A percentile compares a stretch with the other conserved stretches of the same genome.
Evolutionary conservation across 495 filamentous ascomycete species (phyloP).

Genomic region (Penicillium roqueforti): DNA sequence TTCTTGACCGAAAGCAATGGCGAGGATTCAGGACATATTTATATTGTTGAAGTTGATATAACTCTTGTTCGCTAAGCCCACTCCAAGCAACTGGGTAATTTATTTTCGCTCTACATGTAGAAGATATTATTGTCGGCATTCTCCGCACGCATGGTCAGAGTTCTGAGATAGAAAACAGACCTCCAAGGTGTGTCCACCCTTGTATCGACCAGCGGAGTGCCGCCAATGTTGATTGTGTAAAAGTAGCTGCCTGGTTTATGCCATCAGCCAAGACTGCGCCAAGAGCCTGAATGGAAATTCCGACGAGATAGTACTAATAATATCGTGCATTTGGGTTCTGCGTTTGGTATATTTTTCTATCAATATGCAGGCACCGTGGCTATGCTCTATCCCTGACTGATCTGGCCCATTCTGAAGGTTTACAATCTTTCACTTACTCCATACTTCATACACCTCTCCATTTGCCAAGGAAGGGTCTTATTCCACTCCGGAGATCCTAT

Average conservation of each 20-base stretch:
- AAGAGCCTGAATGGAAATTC: not conserved
- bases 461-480: not conserved
- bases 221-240: constrained; percentile 16
- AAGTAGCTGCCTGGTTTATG: constrained; percentile 21
- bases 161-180: not conserved
- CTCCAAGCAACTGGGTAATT: not conserved
- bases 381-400: not conserved
- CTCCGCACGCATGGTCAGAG: not conserved
- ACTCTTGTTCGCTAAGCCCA: not conserved
- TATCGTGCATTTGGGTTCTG: not conserved
- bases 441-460: not conserved
- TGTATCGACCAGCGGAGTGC: constrained; percentile 6
- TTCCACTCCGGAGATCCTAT: constrained; percentile 3
- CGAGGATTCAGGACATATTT: constrained; percentile 1
- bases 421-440: too few relatives aligned
- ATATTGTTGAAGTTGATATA: constrained; percentile 9
- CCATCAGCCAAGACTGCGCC: constrained; percentile 16
- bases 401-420: not conserved
- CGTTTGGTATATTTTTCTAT: not conserved
- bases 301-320: constrained; percentile 1
- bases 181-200: not conserved
- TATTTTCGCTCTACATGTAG: not conserved
- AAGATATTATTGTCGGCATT: not conserved
- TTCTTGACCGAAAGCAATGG: not conserved
- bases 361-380: not conserved